Evolutionary conservation across 495 filamentous ascomycete genomes (phyloP).

Genomic region (Xylaria grammica): DNA sequence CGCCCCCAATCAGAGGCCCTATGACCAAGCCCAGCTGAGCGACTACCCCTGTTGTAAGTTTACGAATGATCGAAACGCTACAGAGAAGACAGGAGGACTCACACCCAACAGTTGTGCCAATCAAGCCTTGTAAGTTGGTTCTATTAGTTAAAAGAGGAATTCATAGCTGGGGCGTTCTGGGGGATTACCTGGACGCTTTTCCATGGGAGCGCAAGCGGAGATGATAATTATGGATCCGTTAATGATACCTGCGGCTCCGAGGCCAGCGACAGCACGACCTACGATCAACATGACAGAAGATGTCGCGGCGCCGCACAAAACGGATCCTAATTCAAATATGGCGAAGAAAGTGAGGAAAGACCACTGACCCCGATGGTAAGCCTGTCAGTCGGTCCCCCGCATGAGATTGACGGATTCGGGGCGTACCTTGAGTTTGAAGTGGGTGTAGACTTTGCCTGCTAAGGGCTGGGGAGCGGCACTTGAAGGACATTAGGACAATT

Average conservation of each 20-base stretch:
- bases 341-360: conserved; percentile 44
- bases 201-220: conserved; percentile 26
- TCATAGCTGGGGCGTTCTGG: conserved; percentile 21
- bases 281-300: conserved; percentile 51
- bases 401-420: not conserved
- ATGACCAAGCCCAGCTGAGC: conserved; percentile 34
- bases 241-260: conserved; percentile 47
- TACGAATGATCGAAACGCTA: not conserved
- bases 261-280: conserved; percentile 56
- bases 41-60: conserved; percentile 11
- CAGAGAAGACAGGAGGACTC: not conserved
- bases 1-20: conserved; percentile 63
- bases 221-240: conserved; percentile 58
- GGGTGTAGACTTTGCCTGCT: conserved; percentile 51
- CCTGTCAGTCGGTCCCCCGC: not conserved
- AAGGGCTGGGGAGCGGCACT: conserved; percentile 37
- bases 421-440: conserved; percentile 40
- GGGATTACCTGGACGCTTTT: conserved; percentile 39
- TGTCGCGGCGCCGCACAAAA: conserved; percentile 54
- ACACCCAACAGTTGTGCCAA: not conserved
- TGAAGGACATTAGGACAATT: not conserved
- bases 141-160: conserved; percentile 7
- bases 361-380: conserved; percentile 17
- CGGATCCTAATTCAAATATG: conserved; percentile 53
- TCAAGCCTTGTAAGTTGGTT: conserved; percentile 12